Percentiles rank a stretch among this genome's conserved stretches.
Evolutionary conservation across 116 monocot species (phyloP).

Genomic region (Trichopus zeylanicus): DNA sequence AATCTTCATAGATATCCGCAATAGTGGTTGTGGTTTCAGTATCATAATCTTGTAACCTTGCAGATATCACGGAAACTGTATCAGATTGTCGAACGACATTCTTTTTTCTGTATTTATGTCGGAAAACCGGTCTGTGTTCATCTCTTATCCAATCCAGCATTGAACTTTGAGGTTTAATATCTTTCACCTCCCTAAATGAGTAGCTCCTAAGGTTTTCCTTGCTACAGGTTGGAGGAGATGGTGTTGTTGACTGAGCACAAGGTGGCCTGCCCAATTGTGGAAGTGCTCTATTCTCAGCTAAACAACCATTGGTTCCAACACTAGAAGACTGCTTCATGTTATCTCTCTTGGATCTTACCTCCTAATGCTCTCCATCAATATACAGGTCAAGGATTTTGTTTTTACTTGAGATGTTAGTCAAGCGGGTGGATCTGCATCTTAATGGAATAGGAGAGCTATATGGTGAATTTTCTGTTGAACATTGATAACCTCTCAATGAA

Average conservation of each 20-base stretch:
- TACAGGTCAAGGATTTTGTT: slow-evolving; percentile 49
- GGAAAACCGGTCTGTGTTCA: slow-evolving; percentile 14
- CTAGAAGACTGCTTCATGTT: slow-evolving; percentile 7
- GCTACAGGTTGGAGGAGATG: slow-evolving; percentile 30
- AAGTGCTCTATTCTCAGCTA: slow-evolving; percentile 30
- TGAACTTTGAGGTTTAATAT: slow-evolving; percentile 10
- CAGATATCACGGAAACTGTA: slow-evolving; percentile 4
- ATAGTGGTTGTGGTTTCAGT: slow-evolving; percentile 35
- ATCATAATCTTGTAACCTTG: slow-evolving; percentile 25
- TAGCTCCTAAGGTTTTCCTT: slow-evolving; percentile 33
- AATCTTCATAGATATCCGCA: slow-evolving; percentile 63
- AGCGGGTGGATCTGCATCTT: slow-evolving; percentile 33
- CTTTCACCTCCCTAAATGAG: slow-evolving; percentile 41
- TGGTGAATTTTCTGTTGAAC: slow-evolving; percentile 31
- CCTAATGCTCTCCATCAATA: slow-evolving; percentile 57
- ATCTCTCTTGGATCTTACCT: slow-evolving; percentile 8
- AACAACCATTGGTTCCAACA: slow-evolving; percentile 15
- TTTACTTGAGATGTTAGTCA: slow-evolving; percentile 19
- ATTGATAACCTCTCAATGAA: slow-evolving; percentile 18
- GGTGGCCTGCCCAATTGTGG: slow-evolving; percentile 41
- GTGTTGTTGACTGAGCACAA: slow-evolving; percentile 38
- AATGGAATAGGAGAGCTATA: slow-evolving; percentile 38
- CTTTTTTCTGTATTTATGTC: slow-evolving; percentile 18
- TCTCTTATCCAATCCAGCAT: slow-evolving; percentile 14
- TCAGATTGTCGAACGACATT: slow-evolving; percentile 11